Evolutionary conservation across 2,329 filamentous ascomycete genomes (phyloP).

Genomic region (Lecanosticta acicola): DNA sequence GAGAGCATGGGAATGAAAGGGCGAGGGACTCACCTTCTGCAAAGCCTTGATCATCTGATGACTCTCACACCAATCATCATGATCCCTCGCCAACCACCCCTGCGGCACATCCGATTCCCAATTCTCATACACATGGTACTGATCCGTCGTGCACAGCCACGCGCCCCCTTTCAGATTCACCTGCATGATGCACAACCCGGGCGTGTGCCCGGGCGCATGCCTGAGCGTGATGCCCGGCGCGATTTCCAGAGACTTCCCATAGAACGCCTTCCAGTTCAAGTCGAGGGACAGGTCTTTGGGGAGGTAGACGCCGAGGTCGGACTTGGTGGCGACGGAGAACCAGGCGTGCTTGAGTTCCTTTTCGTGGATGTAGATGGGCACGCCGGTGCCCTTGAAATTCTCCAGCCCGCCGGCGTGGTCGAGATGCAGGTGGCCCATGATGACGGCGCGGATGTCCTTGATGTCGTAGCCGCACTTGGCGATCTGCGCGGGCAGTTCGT

Average conservation of each 20-base stretch:
- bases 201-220: constrained; percentile 35
- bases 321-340: constrained; percentile 34
- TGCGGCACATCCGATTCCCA: constrained; percentile 32
- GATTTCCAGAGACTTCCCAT: constrained; percentile 31
- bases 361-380: constrained; percentile 36
- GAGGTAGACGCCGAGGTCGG: constrained; percentile 30
- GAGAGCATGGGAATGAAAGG: too few species aligned
- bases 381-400: constrained; percentile 31
- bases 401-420: constrained; percentile 36
- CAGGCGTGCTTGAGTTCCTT: constrained; percentile 36
- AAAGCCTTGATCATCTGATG: constrained; percentile 24
- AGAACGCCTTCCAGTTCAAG: constrained; percentile 35
- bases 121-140: constrained; percentile 37
- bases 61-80: constrained; percentile 31
- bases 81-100: constrained; percentile 36
- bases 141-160: constrained; percentile 36
- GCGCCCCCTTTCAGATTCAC: constrained; percentile 35
- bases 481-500: constrained; percentile 19
- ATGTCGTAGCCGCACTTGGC: constrained; percentile 31
- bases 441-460: constrained; percentile 34
- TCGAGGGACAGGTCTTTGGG: constrained; percentile 36
- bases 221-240: constrained; percentile 32
- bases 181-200: constrained; percentile 34
- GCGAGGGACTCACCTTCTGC: constrained; percentile 16
- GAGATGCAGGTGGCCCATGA: constrained; percentile 36